Evolutionary conservation across 1,139 yeast genomes (phyloP).

Genomic region (Zygotorulaspora mrakii): DNA sequence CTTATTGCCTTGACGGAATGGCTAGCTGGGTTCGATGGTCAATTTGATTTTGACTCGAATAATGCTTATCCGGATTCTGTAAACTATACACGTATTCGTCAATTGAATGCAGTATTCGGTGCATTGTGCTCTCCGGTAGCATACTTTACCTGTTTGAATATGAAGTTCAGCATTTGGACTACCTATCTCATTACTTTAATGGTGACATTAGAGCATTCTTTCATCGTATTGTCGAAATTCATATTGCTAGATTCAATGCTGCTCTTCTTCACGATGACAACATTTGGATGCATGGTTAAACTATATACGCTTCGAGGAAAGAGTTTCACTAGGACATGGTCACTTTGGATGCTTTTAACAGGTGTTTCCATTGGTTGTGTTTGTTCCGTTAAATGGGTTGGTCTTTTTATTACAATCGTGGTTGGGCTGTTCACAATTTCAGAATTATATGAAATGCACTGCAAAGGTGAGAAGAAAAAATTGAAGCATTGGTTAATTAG

Average conservation of each 20-base stretch:
- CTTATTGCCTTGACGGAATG: constrained; percentile 64
- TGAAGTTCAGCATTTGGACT: constrained; percentile 46
- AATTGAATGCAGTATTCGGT: constrained; percentile 62
- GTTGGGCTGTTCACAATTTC: constrained; percentile 81
- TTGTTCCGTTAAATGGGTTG: constrained; percentile 94
- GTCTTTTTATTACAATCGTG: constrained; percentile 75
- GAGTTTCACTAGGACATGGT: constrained; percentile 48
- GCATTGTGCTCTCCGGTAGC: constrained; percentile 62
- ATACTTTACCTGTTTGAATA: constrained; percentile 52
- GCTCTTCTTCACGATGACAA: constrained; percentile 62
- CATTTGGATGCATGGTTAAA: constrained; percentile 55
- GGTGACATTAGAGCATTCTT: constrained; percentile 64
- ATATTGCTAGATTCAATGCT: constrained; percentile 71
- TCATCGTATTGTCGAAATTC: constrained; percentile 64
- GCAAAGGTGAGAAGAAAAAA: constrained; percentile 47
- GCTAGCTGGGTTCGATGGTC: constrained; percentile 64
- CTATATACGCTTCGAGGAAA: constrained; percentile 45
- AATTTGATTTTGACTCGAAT: constrained; percentile 65
- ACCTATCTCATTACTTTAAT: constrained; percentile 53
- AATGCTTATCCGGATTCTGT: constrained; percentile 50
- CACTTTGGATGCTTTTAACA: constrained; percentile 57
- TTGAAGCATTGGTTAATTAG: constrained; percentile 69
- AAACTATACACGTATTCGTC: constrained; percentile 58
- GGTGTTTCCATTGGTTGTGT: constrained; percentile 91
- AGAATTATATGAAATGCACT: constrained; percentile 64